Conservation (phyloP, 208 protist species). For the Vickermania spadyakhi region DNA sequence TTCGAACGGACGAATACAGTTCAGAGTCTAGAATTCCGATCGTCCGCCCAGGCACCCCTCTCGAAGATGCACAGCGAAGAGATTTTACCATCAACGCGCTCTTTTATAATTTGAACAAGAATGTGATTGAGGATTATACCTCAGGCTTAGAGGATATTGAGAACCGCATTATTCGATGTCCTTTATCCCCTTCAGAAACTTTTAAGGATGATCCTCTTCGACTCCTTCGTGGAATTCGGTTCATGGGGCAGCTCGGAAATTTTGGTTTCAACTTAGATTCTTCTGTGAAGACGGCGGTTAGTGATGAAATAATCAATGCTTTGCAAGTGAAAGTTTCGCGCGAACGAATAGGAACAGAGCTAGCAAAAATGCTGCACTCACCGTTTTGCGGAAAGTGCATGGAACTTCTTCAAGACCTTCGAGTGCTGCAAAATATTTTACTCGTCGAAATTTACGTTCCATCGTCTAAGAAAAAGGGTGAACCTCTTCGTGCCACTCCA, state of each 20-base stretch:
- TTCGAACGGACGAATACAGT: slow-evolving; percentile 92
- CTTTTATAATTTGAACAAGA: slow-evolving; percentile 98
- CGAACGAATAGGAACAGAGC: slow-evolving; percentile 79
- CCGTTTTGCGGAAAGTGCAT: slow-evolving; percentile 49
- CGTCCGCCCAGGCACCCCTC: slow-evolving; percentile 60
- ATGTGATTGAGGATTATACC: slow-evolving; percentile 93
- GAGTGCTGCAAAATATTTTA: slow-evolving; percentile 54
- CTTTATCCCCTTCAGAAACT: slow-evolving; percentile 69
- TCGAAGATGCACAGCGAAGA: slow-evolving; percentile 93
- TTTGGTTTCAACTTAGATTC: slow-evolving; percentile 78
- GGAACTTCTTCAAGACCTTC: slow-evolving; percentile 34
- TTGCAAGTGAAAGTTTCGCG: slow-evolving; percentile 75
- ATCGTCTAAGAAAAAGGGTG: slow-evolving; percentile 26
- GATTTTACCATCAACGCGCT: slow-evolving; percentile 99
- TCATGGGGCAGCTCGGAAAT: slow-evolving; percentile 80
- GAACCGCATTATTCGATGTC: slow-evolving; percentile 81
- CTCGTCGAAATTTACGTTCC: slow-evolving; percentile 48
- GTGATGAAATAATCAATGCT: slow-evolving; percentile 33
- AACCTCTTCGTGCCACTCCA: slow-evolving; percentile 4
- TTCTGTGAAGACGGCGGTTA: slow-evolving; percentile 34
- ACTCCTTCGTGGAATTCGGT: slow-evolving; percentile 89
- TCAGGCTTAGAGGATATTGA: slow-evolving; percentile 87
- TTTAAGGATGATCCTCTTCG: slow-evolving; percentile 93
- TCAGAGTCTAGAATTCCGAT: slow-evolving; percentile 87
- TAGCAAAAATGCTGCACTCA: slow-evolving; percentile 69